Evolutionary conservation across 371 early-diverging fungal genomes (phyloP).

Genomic region (Zopfochytrium polystomum): DNA sequence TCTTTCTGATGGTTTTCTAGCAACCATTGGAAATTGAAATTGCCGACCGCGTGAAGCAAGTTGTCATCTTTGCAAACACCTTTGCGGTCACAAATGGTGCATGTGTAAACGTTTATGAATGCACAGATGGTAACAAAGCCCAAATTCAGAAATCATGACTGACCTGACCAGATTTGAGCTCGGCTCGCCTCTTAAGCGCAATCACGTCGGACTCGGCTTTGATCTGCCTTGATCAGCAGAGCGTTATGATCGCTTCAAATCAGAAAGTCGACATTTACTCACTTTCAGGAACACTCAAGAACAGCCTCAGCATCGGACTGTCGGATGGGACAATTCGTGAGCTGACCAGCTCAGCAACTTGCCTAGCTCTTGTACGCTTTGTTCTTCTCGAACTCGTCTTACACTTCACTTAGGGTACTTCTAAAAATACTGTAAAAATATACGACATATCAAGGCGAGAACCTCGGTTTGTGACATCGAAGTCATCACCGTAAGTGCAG

Average conservation of each 20-base stretch:
- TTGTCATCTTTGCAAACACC: constrained; percentile 25
- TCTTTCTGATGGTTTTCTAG: neutral
- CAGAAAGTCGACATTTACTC: constrained; percentile 32
- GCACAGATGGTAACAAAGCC: constrained; percentile 28
- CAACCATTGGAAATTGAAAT: constrained; percentile 21
- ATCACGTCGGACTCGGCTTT: constrained; percentile 24
- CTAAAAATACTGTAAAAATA: constrained; percentile 28
- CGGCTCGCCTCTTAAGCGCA: constrained; percentile 19
- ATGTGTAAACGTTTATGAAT: constrained; percentile 31
- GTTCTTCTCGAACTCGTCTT: constrained; percentile 3
- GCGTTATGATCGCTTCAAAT: constrained; percentile 22
- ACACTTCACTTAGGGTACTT: constrained; percentile 33
- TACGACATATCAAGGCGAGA: constrained; percentile 29
- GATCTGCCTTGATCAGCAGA: constrained; percentile 23
- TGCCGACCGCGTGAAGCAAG: constrained; percentile 20
- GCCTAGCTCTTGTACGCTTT: constrained; percentile 15
- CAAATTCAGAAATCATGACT: neutral
- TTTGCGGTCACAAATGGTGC: constrained; percentile 32
- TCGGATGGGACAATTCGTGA: constrained; percentile 13
- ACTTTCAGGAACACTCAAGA: constrained; percentile 27
- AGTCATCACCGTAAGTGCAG: constrained; percentile 11
- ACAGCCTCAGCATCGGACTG: constrained; percentile 16
- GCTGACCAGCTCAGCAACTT: constrained; percentile 8
- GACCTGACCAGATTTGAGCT: constrained; percentile 17
- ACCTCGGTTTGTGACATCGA: constrained; percentile 26